Evolutionary conservation across 345 rosid genomes (phyloP), one percentile per base, ranked within the genome.

Genomic region (Xanthoceras sorbifolium): DNA sequence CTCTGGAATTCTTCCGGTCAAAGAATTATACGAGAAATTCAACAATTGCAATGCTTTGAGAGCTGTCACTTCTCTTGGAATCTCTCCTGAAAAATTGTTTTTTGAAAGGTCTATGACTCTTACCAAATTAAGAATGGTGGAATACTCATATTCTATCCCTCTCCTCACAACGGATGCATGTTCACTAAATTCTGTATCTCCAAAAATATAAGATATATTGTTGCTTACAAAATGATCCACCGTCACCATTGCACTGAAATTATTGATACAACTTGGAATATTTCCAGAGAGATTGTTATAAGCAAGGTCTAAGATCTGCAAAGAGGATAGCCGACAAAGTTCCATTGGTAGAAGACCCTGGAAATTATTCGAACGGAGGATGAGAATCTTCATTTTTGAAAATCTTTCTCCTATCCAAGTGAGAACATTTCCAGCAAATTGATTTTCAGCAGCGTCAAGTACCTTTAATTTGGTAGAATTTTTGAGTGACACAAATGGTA

Each of bases 11-110:
- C 20, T 75, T 28, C 84, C 78, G 0, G 29, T 46, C n/a, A 7
- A 80, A 50, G 2, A 3, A 46, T 85, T 85, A n/a, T n/a, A 60
- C 1, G 77, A 85, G 46, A 82, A 38, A 52, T 85, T 85, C 26
- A 80, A 31, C 0, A 72, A 64, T 3, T 14, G 36, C 52, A 85
- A 52, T 8, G 60, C 76, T 26, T 8, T 15, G 9, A 85, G 78
- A 34, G 34, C 32, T 5, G 85, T 71, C 1, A 78, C 48, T 59
- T 71, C 82, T 0, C 6, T 6, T 0, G 82, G 87, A 28, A 82
- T 79, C 32, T 69, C 61, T 0, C 80, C 75, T 0, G 70, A 48
- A 15, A 85, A 46, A 15, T 59, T 31, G 52, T 85, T 82, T 10
- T 67, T 46, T 0, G 83, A 79, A 9, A 84, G 75, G 34, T 84